Base-by-base conservation (phyloP, 2,329 filamentous ascomycete genomes). In the Xylaria hypoxylon region DNA sequence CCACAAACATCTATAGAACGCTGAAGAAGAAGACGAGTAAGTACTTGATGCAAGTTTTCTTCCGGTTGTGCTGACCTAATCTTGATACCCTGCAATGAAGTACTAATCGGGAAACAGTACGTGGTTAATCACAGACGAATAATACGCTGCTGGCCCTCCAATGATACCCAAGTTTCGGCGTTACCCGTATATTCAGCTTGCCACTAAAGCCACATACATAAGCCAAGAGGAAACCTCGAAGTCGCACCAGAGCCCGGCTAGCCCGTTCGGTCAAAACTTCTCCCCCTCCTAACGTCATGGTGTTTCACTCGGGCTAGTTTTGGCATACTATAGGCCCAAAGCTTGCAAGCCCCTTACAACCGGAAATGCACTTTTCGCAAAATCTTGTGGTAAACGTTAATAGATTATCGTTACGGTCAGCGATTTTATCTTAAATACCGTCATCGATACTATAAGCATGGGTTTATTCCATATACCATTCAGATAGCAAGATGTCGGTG, bases 121-220 rank as follows among this genome's bases (percentile, higher is more conserved):
- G 38, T 58, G 38, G 15, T 42, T 44, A 26, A 65, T 65, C 52
- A 47, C 24, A 19, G 5, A 17, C 11, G 28, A 26, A 6, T 17
- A 22, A 10, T 11, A n/a, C 35, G 2, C 35, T 5, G 22, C 24
- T 17, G 35, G 51, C 51, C 22, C 17, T n/a, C 51, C n/a, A 48
- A 35, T 28, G 22, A 19, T 22, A 28, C 7, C 51, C 45, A 31
- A 57, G 51, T 44, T 40, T 57, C 45, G 50, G 58, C 38, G 51
- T 33, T 22, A 17, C 17, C 45, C 45, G 58, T 58, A 65, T 57
- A 17, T 65, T 65, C 63, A 65, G 63, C 63, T 57, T 57, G 51
- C 59, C 40, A 62, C 51, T 62, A 17, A 19, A 40, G 38, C 52
- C 22, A 40, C 45, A 11, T 57, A 44, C 31, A 58, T 51, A 22